Evolutionary conservation across 495 filamentous ascomycete species (phyloP).

Genomic region (Ascodesmis nigricans): DNA sequence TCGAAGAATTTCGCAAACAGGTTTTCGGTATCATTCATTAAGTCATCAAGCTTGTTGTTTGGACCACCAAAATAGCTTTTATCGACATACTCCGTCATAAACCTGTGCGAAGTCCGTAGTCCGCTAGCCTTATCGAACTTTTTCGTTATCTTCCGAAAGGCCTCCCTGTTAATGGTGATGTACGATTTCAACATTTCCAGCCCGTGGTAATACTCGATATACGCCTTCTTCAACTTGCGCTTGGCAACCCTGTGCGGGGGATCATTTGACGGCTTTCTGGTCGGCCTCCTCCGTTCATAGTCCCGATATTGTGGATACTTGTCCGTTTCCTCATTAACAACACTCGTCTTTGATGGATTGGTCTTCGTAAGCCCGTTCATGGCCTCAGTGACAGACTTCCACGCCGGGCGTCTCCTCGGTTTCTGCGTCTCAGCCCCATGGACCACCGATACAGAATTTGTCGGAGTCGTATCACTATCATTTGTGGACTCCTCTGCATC

Average conservation of each 20-base stretch:
- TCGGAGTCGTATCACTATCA: neutral
- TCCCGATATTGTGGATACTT: conserved; percentile 21
- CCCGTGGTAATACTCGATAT: conserved; percentile 82
- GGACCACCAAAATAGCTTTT: conserved; percentile 76
- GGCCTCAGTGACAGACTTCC: conserved; percentile 15
- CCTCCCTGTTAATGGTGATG: conserved; percentile 66
- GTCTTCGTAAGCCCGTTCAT: conserved; percentile 25
- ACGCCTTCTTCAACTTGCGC: conserved; percentile 65
- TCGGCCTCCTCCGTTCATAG: conserved; percentile 10
- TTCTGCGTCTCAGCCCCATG: neutral
- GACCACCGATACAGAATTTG: neutral
- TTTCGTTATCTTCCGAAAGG: conserved; percentile 95
- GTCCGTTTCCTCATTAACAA: conserved; percentile 24
- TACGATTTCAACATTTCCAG: conserved; percentile 83
- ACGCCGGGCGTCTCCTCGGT: neutral
- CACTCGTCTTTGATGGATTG: conserved; percentile 28
- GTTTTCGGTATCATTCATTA: conserved; percentile 62
- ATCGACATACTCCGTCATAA: conserved; percentile 83
- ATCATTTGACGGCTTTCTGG: conserved; percentile 14
- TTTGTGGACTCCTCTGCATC: conserved; percentile 19
- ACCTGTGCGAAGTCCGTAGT: conserved; percentile 50
- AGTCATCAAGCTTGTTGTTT: conserved; percentile 45
- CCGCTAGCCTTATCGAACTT: conserved; percentile 87
- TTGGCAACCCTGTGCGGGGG: conserved; percentile 35
- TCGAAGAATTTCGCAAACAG: conserved; percentile 43